Percentiles rank a stretch among this genome's conserved stretches.
phyloP scores from a whole-genome alignment of 2,329 filamentous ascomycete species.

The Aureobasidium sp. region DNA sequence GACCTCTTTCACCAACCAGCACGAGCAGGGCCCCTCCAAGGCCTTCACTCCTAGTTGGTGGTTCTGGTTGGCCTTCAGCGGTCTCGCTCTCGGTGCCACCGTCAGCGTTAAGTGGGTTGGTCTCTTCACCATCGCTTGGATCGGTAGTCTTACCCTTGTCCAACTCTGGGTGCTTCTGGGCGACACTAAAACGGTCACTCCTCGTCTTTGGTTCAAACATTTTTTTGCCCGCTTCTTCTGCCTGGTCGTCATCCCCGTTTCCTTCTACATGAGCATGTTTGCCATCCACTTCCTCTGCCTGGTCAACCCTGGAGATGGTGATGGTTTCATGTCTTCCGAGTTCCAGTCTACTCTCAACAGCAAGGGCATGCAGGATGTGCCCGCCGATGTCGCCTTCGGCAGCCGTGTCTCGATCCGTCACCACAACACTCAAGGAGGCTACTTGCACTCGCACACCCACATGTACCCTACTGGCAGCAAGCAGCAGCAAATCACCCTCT shows the following conservation, averaged over 20 bases:
- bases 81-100: constrained; percentile 80
- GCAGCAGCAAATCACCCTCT: constrained; percentile 97
- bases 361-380: constrained; percentile 92
- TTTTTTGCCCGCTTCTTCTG: constrained; percentile 87
- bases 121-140: constrained; percentile 97
- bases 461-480: constrained; percentile 98
- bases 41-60: constrained; percentile 91
- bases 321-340: constrained; percentile 99
- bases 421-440: constrained; percentile 95
- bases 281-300: constrained; percentile 92
- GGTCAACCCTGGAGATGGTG: constrained; percentile 89
- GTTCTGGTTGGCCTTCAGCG: constrained; percentile 91
- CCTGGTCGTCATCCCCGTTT: constrained; percentile 77
- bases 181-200: constrained; percentile 76
- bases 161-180: constrained; percentile 95
- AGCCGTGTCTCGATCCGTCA: constrained; percentile 83
- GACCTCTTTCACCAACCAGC: constrained; percentile 91
- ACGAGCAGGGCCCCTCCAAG: constrained; percentile 82
- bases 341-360: constrained; percentile 97
- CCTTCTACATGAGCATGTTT: constrained; percentile 96
- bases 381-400: constrained; percentile 84
- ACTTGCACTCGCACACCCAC: constrained; percentile 90
- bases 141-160: constrained; percentile 79
- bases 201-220: constrained; percentile 92
- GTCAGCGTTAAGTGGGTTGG: constrained; percentile 98